Percentiles rank a stretch among this genome's conserved stretches.
Conservation (phyloP, 2,329 filamentous ascomycete species). For the Byssochlamys sp. region DNA sequence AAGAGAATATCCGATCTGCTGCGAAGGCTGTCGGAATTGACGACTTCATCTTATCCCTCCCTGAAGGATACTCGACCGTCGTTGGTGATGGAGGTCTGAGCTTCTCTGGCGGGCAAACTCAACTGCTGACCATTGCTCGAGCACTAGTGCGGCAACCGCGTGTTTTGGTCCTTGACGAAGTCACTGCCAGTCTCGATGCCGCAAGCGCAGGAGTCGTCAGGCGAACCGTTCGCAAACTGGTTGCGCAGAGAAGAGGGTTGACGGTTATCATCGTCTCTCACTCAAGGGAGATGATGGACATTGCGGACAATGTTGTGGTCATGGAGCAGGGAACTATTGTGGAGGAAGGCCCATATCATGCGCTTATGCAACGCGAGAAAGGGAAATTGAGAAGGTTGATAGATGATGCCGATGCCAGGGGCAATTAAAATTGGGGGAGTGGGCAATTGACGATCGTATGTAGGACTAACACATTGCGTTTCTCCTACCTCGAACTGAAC, state of each 20-base stretch:
- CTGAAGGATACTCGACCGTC: slow-evolving; percentile 59
- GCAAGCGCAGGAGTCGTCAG: slow-evolving; percentile 57
- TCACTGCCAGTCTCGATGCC: slow-evolving; percentile 69
- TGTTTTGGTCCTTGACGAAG: slow-evolving; percentile 75
- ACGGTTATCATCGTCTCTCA: slow-evolving; percentile 78
- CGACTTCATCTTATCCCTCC: slow-evolving; percentile 64
- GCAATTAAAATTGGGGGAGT: neutral
- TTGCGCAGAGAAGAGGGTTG: slow-evolving; percentile 38
- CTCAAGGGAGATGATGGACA: slow-evolving; percentile 72
- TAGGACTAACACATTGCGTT: neutral
- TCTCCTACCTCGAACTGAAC: neutral
- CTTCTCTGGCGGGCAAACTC: slow-evolving; percentile 72
- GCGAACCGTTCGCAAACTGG: slow-evolving; percentile 49
- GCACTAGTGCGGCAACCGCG: slow-evolving; percentile 62
- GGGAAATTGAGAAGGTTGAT: slow-evolving; percentile 39
- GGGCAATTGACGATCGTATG: neutral
- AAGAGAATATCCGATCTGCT: slow-evolving; percentile 45
- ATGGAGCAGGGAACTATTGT: slow-evolving; percentile 57
- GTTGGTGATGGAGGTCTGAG: slow-evolving; percentile 67
- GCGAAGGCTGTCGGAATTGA: slow-evolving; percentile 54
- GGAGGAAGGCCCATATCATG: slow-evolving; percentile 59
- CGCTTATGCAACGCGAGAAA: slow-evolving; percentile 41
- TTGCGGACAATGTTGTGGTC: slow-evolving; percentile 64
- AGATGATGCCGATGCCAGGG: slow-evolving; percentile 7
- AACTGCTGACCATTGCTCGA: slow-evolving; percentile 70